phyloP scores from a whole-genome alignment of 2,329 filamentous ascomycete genomes.

The Phialophora verrucosa region DNA sequence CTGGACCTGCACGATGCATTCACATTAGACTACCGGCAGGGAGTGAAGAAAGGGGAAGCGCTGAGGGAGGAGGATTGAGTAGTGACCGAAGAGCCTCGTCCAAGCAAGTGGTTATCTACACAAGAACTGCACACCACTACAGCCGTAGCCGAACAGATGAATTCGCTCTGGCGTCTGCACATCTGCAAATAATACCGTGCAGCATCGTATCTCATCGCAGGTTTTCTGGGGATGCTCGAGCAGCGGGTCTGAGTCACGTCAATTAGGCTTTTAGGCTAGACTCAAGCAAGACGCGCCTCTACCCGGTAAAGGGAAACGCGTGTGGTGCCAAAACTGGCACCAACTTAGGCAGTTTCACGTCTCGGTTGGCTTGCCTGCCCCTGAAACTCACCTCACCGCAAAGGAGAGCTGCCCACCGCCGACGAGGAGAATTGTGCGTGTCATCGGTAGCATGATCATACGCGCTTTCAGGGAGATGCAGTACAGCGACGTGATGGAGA shows the following conservation, averaged over 20 bases:
- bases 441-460: background rate
- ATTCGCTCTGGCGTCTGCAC: background rate
- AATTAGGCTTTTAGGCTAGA: background rate
- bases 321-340: background rate
- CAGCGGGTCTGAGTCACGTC: background rate
- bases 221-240: background rate
- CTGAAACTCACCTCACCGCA: background rate
- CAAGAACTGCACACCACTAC: background rate
- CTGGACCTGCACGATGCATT: background rate
- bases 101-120: background rate
- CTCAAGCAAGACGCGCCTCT: background rate
- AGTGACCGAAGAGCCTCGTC: background rate
- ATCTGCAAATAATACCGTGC: background rate
- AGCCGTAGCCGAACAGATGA: background rate
- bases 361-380: background rate
- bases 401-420: background rate
- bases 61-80: background rate
- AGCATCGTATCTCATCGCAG: background rate
- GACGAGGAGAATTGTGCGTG: background rate
- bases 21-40: background rate
- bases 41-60: constrained; percentile 1
- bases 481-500: background rate
- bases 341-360: background rate
- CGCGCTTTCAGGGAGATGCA: background rate
- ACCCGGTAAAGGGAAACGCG: background rate